phyloP scores from a whole-genome alignment of 768 basidiomycete genomes.

The Candolleomyces eurysporus region DNA sequence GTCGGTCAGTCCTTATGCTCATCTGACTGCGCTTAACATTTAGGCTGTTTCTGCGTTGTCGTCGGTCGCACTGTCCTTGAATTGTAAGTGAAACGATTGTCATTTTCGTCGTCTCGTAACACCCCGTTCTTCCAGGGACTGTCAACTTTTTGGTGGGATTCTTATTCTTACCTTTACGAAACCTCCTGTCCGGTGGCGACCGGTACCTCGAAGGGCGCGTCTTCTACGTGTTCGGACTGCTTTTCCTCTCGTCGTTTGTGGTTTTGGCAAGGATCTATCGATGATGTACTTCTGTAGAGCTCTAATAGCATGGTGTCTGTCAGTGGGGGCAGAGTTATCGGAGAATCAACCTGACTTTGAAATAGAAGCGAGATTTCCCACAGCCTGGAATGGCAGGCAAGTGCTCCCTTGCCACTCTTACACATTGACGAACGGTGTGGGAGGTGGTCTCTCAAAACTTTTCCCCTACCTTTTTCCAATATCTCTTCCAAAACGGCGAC shows the following conservation, averaged over 20 bases:
- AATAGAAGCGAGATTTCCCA: slow-evolving; percentile 20
- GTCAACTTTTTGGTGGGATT: slow-evolving; percentile 84
- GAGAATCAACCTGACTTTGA: slow-evolving; percentile 35
- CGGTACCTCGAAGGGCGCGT: slow-evolving; percentile 75
- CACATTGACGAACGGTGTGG: slow-evolving; percentile 42
- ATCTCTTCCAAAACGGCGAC: slow-evolving; percentile 66
- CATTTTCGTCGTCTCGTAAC: not conserved
- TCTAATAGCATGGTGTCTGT: no score
- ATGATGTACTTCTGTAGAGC: slow-evolving; percentile 22
- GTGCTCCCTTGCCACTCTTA: slow-evolving; percentile 33
- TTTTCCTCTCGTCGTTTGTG: slow-evolving; percentile 44
- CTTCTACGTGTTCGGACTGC: slow-evolving; percentile 78
- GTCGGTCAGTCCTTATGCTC: slow-evolving; percentile 5
- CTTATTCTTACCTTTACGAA: slow-evolving; percentile 80
- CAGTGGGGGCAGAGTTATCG: not conserved
- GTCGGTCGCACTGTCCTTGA: slow-evolving; percentile 68
- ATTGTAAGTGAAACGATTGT: slow-evolving; percentile 45
- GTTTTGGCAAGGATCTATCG: slow-evolving; percentile 39
- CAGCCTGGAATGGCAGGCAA: slow-evolving; percentile 17
- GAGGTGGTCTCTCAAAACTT: slow-evolving; percentile 32
- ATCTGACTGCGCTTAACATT: not conserved
- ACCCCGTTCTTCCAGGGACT: slow-evolving; percentile 53
- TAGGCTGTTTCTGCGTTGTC: slow-evolving; percentile 82
- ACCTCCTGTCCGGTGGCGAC: slow-evolving; percentile 63
- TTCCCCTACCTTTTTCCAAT: slow-evolving; percentile 36